Percentiles rank a stretch among this genome's conserved stretches.
Evolutionary conservation across 805 yeast genomes (phyloP).

Genomic region (Wickerhamiella nectarea): DNA sequence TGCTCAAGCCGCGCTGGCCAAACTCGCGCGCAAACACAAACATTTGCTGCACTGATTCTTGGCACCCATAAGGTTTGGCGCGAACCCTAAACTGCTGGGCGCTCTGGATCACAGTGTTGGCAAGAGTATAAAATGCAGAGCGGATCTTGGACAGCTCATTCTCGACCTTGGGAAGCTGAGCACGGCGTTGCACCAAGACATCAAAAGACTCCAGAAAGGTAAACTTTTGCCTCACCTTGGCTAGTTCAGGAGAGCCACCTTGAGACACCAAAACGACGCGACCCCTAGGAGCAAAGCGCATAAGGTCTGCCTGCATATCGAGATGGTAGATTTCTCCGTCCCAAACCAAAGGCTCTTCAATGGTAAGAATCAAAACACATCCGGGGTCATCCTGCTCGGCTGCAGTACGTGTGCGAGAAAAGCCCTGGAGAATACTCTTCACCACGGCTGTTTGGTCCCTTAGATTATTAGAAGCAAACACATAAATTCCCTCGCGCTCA

Average conservation of each 20-base stretch:
- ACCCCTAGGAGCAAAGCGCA: constrained; percentile 46
- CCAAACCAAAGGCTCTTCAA: constrained; percentile 81
- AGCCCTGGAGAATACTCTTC: constrained; percentile 23
- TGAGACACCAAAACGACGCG: constrained; percentile 54
- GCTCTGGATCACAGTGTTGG: constrained; percentile 50
- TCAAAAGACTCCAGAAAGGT: constrained; percentile 11
- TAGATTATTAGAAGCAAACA: constrained; percentile 58
- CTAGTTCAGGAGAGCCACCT: constrained; percentile 49
- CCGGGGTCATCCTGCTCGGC: constrained; percentile 33
- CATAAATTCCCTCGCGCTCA: constrained; percentile 63
- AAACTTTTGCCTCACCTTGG: constrained; percentile 25
- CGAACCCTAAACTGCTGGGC: constrained; percentile 41
- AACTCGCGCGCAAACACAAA: constrained; percentile 71
- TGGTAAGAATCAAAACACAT: constrained; percentile 59
- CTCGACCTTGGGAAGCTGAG: constrained; percentile 62
- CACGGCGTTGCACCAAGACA: constrained; percentile 27
- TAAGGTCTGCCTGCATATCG: constrained; percentile 22
- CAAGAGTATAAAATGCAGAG: constrained; percentile 51
- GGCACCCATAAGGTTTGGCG: constrained; percentile 49
- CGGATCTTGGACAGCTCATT: constrained; percentile 55
- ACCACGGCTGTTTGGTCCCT: constrained; percentile 27
- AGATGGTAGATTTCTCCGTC: constrained; percentile 61
- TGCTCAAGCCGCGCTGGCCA: constrained; percentile 56
- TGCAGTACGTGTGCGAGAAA: constrained; percentile 21
- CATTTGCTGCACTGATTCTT: constrained; percentile 60